phyloP scores from a whole-genome alignment of 2,329 filamentous ascomycete species.

The Fusarium longipes region DNA sequence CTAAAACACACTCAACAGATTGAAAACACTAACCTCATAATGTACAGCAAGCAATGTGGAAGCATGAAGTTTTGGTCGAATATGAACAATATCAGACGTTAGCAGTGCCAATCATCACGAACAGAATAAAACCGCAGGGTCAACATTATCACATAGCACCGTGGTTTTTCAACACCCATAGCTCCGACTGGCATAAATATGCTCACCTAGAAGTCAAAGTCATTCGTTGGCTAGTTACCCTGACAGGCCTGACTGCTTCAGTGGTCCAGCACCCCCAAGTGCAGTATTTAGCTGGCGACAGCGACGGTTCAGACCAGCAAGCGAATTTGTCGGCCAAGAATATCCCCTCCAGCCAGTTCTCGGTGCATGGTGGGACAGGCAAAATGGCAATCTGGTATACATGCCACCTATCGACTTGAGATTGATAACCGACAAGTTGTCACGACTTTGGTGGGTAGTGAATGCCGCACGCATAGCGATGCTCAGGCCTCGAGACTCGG shows the following conservation, averaged over 20 bases:
- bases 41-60: conserved; percentile 19
- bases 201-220: background rate
- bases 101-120: no score
- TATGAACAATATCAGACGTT: background rate
- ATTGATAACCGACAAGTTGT: background rate
- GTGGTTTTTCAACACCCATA: background rate
- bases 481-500: conserved; percentile 5
- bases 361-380: background rate
- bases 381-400: background rate
- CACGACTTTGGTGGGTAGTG: background rate
- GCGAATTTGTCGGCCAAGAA: background rate
- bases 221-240: background rate
- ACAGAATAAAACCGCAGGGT: background rate
- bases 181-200: background rate
- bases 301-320: background rate
- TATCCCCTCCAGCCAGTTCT: background rate
- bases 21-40: conserved; percentile 27
- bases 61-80: background rate
- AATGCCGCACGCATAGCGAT: background rate
- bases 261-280: background rate
- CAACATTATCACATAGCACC: background rate
- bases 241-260: background rate
- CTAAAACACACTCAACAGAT: background rate
- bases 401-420: background rate
- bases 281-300: background rate